phyloP scores from a whole-genome alignment of 2,329 filamentous ascomycete species.

The Fusarium annulatum region DNA sequence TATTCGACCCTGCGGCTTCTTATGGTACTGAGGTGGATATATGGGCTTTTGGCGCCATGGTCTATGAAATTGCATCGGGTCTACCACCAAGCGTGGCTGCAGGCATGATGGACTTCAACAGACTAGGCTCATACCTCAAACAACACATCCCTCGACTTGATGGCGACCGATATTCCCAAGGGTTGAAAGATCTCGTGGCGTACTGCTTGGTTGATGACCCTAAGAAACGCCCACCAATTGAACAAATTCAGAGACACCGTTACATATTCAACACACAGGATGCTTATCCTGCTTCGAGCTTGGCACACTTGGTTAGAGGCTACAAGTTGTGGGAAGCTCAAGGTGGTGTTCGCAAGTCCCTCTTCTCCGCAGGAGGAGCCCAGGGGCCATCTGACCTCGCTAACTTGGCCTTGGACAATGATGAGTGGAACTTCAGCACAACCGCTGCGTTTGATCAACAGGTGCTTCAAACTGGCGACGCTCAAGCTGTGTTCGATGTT shows the following conservation, averaged over 20 bases:
- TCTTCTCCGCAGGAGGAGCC: slow-evolving; percentile 70
- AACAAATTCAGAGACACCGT: slow-evolving; percentile 74
- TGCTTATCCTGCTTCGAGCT: slow-evolving; percentile 70
- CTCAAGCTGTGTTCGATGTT: slow-evolving; percentile 69
- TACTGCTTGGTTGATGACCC: slow-evolving; percentile 79
- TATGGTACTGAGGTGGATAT: slow-evolving; percentile 82
- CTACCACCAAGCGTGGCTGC: slow-evolving; percentile 75
- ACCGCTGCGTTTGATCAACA: slow-evolving; percentile 72
- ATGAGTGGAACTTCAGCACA: slow-evolving; percentile 76
- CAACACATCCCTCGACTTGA: slow-evolving; percentile 75
- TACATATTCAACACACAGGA: slow-evolving; percentile 74
- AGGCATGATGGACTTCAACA: slow-evolving; percentile 58
- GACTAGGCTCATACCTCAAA: slow-evolving; percentile 68
- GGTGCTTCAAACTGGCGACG: slow-evolving; percentile 63
- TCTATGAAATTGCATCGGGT: slow-evolving; percentile 84
- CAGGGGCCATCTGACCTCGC: slow-evolving; percentile 61
- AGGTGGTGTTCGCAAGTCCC: slow-evolving; percentile 75
- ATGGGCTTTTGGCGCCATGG: slow-evolving; percentile 85
- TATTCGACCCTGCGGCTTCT: slow-evolving; percentile 72
- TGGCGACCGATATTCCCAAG: slow-evolving; percentile 75
- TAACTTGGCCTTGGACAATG: slow-evolving; percentile 60
- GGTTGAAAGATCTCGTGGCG: slow-evolving; percentile 75
- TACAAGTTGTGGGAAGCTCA: slow-evolving; percentile 81
- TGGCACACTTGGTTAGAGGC: slow-evolving; percentile 74
- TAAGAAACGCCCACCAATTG: slow-evolving; percentile 74